Percentiles rank a stretch among this genome's conserved stretches.
Evolutionary conservation across 2,329 filamentous ascomycete genomes (phyloP).

Genomic region (Penicillium sp.): DNA sequence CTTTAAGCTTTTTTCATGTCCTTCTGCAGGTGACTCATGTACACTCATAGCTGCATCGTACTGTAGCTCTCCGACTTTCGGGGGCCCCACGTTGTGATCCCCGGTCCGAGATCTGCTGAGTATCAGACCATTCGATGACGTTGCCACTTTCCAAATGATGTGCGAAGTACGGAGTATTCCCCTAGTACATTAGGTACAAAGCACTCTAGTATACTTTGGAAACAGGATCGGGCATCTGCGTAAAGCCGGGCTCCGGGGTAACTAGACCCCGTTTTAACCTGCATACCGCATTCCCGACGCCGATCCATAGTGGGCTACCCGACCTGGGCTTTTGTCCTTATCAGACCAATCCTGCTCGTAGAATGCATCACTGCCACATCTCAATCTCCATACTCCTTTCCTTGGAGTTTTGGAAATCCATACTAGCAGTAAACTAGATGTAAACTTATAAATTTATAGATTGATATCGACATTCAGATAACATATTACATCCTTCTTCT

Average conservation of each 20-base stretch:
- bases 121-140: slow-evolving; percentile 2
- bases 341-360: not conserved
- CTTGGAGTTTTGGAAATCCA: too few relatives aligned
- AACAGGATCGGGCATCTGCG: not conserved
- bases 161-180: not conserved
- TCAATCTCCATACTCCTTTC: too few relatives aligned
- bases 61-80: not conserved
- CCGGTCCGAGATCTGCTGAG: not conserved
- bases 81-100: slow-evolving; percentile 1
- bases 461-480: too few relatives aligned
- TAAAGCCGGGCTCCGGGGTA: not conserved
- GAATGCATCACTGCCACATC: too few relatives aligned
- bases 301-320: slow-evolving; percentile 7
- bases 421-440: too few relatives aligned
- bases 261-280: not conserved
- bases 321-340: not conserved
- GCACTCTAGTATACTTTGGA: not conserved
- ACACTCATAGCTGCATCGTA: not conserved
- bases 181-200: too few relatives aligned
- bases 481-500: too few relatives aligned
- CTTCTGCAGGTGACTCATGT: not conserved
- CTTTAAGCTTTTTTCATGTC: not conserved
- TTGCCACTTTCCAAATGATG: not conserved
- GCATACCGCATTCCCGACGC: not conserved
- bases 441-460: too few relatives aligned